Evolutionary conservation across 2,329 filamentous ascomycete genomes (phyloP).

Genomic region (Claviceps fusiformis): DNA sequence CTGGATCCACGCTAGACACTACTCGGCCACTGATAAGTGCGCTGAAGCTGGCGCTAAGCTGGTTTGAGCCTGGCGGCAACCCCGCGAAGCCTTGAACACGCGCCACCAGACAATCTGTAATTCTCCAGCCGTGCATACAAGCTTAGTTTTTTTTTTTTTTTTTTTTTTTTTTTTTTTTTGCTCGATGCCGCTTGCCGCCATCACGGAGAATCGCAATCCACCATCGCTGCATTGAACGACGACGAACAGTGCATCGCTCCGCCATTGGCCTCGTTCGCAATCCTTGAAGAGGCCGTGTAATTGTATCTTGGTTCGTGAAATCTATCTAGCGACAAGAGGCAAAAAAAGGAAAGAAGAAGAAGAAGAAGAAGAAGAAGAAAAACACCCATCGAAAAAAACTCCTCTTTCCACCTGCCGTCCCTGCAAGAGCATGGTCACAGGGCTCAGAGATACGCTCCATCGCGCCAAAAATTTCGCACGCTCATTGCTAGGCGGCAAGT

Average conservation of each 20-base stretch:
- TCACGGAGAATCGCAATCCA: neutral
- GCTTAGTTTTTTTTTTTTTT: neutral
- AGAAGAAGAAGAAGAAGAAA: too few species aligned
- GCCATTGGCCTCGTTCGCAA: neutral
- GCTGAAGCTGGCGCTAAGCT: neutral
- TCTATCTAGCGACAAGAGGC: neutral
- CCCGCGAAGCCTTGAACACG: too few species aligned
- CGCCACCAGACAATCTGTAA: too few species aligned
- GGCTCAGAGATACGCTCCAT: conserved; percentile 8
- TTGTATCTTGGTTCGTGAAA: neutral
- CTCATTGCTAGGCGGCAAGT: conserved; percentile 5
- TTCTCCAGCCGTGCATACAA: too few species aligned
- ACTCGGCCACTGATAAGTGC: too few species aligned
- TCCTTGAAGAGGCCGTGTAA: neutral
- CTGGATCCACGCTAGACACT: too few species aligned
- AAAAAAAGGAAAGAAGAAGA: too few species aligned
- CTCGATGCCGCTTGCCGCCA: neutral
- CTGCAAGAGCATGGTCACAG: conserved; percentile 7
- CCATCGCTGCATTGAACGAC: neutral
- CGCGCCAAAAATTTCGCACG: conserved; percentile 10
- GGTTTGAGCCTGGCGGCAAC: neutral
- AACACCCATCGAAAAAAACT: neutral
- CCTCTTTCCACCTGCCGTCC: neutral
- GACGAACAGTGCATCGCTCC: neutral
- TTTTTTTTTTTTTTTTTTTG: neutral